These are phyloP conservation scores for Phytophthora syringae DNA, from an alignment of 352 stramenopile genomes.

Conservation along the genomic window DNA sequence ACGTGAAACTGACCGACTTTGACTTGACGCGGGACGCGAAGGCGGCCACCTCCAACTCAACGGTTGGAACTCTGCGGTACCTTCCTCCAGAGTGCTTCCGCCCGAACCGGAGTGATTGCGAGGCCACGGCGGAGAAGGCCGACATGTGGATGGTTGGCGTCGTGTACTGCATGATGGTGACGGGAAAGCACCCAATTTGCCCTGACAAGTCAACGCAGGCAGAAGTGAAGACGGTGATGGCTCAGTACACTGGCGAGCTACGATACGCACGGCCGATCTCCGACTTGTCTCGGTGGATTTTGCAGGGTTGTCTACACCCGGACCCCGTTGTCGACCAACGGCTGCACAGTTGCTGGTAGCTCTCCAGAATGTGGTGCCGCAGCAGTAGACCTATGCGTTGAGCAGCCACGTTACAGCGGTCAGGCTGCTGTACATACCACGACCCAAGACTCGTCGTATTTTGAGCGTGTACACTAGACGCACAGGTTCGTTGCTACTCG, in stretches of 20 bases:
- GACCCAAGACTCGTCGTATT: constrained; percentile 44
- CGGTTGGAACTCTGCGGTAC: constrained; percentile 78
- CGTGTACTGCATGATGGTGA: constrained; percentile 80
- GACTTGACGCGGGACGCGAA: constrained; percentile 79
- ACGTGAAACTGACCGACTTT: constrained; percentile 93
- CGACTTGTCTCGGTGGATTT: constrained; percentile 70
- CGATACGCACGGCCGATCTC: constrained; percentile 51
- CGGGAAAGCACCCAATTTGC: constrained; percentile 78
- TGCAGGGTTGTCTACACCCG: constrained; percentile 69
- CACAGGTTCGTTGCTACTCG: constrained; percentile 32
- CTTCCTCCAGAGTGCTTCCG: constrained; percentile 80
- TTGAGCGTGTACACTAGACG: constrained; percentile 63
- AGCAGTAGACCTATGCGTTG: constrained; percentile 36
- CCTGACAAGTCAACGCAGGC: constrained; percentile 64
- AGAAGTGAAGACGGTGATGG: constrained; percentile 45
- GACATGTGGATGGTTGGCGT: constrained; percentile 88
- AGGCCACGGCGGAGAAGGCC: constrained; percentile 77
- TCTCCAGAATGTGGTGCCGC: constrained; percentile 47
- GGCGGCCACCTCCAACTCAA: constrained; percentile 61
- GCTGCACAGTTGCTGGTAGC: constrained; percentile 68
- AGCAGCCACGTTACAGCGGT: constrained; percentile 31
- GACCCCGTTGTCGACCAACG: constrained; percentile 69
- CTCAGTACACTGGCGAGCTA: constrained; percentile 43
- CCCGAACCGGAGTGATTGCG: constrained; percentile 56
- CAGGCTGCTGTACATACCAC: constrained; percentile 51